Percentiles rank a stretch among this genome's conserved stretches.
These are phyloP conservation scores for Taphrina pruni DNA, from an alignment of 1,139 yeast genomes.

Conservation along the genomic window DNA sequence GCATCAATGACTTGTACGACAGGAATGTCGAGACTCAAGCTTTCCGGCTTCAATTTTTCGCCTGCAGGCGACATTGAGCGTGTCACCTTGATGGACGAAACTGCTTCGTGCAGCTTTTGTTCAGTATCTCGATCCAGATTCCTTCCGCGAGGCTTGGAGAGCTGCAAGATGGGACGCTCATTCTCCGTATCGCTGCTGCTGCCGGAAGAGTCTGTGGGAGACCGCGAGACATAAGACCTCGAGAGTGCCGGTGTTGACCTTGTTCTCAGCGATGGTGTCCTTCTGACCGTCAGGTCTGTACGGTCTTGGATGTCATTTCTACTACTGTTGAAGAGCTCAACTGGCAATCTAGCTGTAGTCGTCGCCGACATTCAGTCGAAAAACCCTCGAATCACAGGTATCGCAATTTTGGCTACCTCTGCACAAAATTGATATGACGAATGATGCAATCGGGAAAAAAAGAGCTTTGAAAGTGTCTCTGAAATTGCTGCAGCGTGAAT, in stretches of 20 bases:
- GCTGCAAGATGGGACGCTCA: slow-evolving; percentile 10
- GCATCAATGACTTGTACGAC: not conserved
- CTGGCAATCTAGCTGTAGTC: slow-evolving; percentile 17
- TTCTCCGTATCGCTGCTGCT: slow-evolving; percentile 31
- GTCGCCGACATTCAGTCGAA: slow-evolving; percentile 12
- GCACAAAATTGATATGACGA: not conserved
- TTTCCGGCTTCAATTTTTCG: not conserved
- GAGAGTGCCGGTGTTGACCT: slow-evolving; percentile 22
- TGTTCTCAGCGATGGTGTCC: slow-evolving; percentile 23
- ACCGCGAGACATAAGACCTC: not conserved
- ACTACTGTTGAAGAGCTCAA: not conserved
- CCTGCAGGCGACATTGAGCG: slow-evolving; percentile 31
- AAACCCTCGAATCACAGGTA: too few species aligned
- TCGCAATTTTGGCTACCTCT: too few species aligned
- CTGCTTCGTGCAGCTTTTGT: slow-evolving; percentile 35
- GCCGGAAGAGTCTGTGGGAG: slow-evolving; percentile 12
- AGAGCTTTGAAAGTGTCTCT: not conserved
- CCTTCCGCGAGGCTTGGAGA: slow-evolving; percentile 19
- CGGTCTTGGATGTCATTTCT: not conserved
- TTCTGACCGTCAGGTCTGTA: not conserved
- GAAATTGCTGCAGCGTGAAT: slow-evolving; percentile 1
- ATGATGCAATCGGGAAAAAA: not conserved
- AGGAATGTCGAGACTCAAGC: not conserved
- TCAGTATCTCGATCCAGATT: slow-evolving; percentile 22
- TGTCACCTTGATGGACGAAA: slow-evolving; percentile 29